Base-by-base conservation (phyloP, 176 grass and related monocot species). In the Oryza rufipogon region DNA sequence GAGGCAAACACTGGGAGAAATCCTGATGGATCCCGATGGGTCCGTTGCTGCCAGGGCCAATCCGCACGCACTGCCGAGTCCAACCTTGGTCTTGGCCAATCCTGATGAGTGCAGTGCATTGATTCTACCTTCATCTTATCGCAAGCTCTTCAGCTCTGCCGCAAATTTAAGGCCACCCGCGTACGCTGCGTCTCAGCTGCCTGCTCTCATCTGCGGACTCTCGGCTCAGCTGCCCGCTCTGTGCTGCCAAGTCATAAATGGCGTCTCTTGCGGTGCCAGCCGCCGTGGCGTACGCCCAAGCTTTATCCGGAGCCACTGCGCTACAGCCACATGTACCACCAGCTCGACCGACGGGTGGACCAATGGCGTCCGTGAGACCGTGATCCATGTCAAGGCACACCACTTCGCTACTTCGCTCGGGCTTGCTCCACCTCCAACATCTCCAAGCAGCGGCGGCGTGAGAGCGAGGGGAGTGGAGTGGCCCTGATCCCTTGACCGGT, bases 191-290 rank as follows among this genome's bases (percentile, higher is more conserved):
- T 39, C 54, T 61, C 20, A 56, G 33, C 34, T 23, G 5, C 30
- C 20, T 11, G 7, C 54, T 39, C 54, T 61, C 20, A 56, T n/a
- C 34, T 23, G 30, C 30, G 30, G 30, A 8, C 34, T 36, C 34
- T 36, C 34, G 4, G 34, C 4, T 36, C 34, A 36, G 34, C 34
- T 23, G 7, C 30, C 20, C 4, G 8, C 56, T 0, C 49, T 12
- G 67, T 34, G 12, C 66, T 56, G 79, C 66, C 28, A 12, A 11
- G 19, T 64, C 51, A 83, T 74, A 66, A 74, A 74, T 83, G 39
- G 26, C 26, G 17, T 44, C 17, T 66, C 81, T 23, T 17, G 12
- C 60, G 17, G 2, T 65, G 80, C 36, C 42, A 10, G 42, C 6
- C 42, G 42, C 42, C 42, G 42, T 0, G 42, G 42, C 9, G 4